phyloP scores from a whole-genome alignment of 23 red algal genomes.

The Gracilaria gracilis region DNA sequence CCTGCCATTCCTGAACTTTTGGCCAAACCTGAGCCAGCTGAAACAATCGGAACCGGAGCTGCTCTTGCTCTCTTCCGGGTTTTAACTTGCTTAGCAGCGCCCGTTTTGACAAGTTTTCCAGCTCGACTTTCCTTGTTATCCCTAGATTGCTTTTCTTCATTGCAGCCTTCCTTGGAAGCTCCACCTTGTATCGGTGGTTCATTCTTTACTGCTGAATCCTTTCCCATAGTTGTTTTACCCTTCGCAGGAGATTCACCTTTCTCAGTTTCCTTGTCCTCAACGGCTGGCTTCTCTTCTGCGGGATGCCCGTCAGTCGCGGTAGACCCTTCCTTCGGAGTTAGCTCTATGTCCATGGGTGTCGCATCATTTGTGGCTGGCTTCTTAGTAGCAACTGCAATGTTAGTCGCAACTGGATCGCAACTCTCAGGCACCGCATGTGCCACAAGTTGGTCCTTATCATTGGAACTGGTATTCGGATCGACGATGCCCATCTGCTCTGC shows the following conservation, averaged over 20 bases:
- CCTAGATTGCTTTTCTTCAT: too few relatives aligned
- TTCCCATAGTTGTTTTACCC: neutral
- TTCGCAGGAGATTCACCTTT: neutral
- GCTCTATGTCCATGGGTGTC: neutral
- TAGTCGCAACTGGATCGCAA: neutral
- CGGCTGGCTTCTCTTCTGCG: neutral
- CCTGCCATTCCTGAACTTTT: too few relatives aligned
- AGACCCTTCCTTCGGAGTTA: neutral
- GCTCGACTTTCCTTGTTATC: too few relatives aligned
- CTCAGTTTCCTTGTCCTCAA: neutral
- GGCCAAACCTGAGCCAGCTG: too few relatives aligned
- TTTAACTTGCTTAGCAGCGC: too few relatives aligned
- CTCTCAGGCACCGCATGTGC: neutral
- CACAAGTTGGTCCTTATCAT: neutral
- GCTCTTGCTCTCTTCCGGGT: too few relatives aligned
- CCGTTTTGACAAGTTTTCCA: too few relatives aligned
- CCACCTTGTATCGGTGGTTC: too few relatives aligned
- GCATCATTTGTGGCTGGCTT: neutral
- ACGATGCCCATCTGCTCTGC: neutral
- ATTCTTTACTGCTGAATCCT: too few relatives aligned
- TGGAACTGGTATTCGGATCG: neutral
- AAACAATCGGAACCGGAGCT: too few relatives aligned
- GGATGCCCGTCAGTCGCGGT: neutral
- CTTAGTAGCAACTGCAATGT: neutral
- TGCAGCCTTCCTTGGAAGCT: too few relatives aligned